phyloP scores from a whole-genome alignment of 331 rosid genomes.

The Rosa hybrid region DNA sequence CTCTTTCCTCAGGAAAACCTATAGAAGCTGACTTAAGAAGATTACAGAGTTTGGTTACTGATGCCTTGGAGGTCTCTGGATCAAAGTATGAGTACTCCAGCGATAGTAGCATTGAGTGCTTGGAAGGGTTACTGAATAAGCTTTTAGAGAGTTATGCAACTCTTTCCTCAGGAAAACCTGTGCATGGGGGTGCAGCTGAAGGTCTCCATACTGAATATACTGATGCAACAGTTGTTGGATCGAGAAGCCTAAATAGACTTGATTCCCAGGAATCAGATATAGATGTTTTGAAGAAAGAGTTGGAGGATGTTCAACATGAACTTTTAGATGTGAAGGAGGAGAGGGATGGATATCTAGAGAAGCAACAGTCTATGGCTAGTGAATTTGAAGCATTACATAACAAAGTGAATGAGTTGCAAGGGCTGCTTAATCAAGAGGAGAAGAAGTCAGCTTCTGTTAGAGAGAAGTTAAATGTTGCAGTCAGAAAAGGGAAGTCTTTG shows the following conservation, averaged over 20 bases:
- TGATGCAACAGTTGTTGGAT: conserved; percentile 31
- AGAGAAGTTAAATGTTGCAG: conserved; percentile 89
- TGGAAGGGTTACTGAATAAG: conserved; percentile 65
- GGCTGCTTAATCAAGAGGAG: conserved; percentile 81
- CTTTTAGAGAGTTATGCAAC: conserved; percentile 58
- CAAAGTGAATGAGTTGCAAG: conserved; percentile 71
- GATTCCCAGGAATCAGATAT: conserved; percentile 42
- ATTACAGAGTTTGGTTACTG: conserved; percentile 57
- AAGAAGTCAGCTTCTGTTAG: conserved; percentile 83
- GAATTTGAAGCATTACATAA: conserved; percentile 62
- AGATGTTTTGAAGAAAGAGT: conserved; percentile 60
- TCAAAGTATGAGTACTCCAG: conserved; percentile 46
- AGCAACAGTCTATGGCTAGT: conserved; percentile 51
- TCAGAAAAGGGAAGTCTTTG: conserved; percentile 88
- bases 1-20: conserved; percentile 28
- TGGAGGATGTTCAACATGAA: conserved; percentile 68
- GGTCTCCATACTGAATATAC: conserved; percentile 34
- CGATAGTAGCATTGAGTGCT: conserved; percentile 54
- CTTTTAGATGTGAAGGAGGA: conserved; percentile 60
- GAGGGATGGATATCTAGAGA: conserved; percentile 59
- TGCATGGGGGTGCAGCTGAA: conserved; percentile 31
- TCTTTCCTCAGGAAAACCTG: conserved; percentile 41
- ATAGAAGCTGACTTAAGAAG: conserved; percentile 53
- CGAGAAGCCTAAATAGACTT: conserved; percentile 34
- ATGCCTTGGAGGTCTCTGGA: conserved; percentile 57